Evolutionary conservation across 306 rosid species (phyloP).

Genomic region (Betula pendula): DNA sequence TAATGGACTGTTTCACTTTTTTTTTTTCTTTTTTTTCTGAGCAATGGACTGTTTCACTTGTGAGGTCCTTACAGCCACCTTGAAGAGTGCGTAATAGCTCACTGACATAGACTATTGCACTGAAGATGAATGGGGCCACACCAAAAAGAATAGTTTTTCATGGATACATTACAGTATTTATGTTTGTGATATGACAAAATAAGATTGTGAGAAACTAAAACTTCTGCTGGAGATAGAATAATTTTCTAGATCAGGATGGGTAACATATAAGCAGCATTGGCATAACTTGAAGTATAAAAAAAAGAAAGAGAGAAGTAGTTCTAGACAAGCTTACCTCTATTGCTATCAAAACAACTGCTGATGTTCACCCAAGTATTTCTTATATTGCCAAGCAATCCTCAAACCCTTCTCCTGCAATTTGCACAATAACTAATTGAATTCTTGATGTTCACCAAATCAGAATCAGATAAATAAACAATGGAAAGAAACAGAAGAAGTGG

Average conservation of each 20-base stretch:
- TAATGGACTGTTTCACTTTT: neutral
- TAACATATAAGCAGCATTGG: neutral
- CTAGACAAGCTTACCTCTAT: constrained; percentile 45
- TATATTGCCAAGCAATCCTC: constrained; percentile 95
- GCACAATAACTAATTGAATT: constrained; percentile 16
- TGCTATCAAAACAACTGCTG: constrained; percentile 44
- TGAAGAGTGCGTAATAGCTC: neutral
- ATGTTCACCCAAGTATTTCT: constrained; percentile 79
- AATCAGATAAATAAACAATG: constrained; percentile 7
- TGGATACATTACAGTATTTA: neutral
- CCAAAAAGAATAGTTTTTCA: neutral
- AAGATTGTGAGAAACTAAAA: neutral
- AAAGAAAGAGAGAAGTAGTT: neutral
- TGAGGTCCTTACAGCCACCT: neutral
- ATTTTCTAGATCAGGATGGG: neutral
- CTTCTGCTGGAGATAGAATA: neutral
- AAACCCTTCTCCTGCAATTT: constrained; percentile 68
- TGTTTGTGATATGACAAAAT: neutral
- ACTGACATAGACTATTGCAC: no score
- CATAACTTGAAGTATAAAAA: constrained; percentile 2
- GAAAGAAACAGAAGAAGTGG: constrained; percentile 15
- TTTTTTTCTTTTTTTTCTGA: no score
- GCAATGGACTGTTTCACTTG: neutral
- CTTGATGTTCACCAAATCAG: constrained; percentile 9
- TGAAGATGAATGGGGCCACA: neutral